Conservation (phyloP, 1,284 basidiomycete genomes). For the Afroboletus lepidellus region DNA sequence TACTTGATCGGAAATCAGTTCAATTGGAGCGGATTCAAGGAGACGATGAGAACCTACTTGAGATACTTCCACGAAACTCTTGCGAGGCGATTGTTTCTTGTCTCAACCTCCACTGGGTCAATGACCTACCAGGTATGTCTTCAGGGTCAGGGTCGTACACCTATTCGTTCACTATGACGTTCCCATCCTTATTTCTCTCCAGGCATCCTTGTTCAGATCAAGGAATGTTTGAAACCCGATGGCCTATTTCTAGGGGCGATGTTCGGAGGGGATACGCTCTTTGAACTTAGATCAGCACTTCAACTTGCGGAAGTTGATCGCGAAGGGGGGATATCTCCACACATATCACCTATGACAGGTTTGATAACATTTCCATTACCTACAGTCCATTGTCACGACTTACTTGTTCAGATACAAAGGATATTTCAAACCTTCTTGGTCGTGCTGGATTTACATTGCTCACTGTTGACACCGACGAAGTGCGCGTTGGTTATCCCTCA, state of each 20-base stretch:
- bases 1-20: conserved; percentile 45
- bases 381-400: neutral
- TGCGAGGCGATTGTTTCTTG: conserved; percentile 94
- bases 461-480: conserved; percentile 95
- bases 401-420: conserved; percentile 67
- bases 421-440: conserved; percentile 88
- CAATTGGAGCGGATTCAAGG: conserved; percentile 67
- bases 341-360: conserved; percentile 98
- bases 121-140: conserved; percentile 84
- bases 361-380: conserved; percentile 17
- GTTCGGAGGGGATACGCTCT: conserved; percentile 95
- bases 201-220: conserved; percentile 88
- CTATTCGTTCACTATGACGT: neutral
- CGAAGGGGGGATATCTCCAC: conserved; percentile 93
- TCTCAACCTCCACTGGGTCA: conserved; percentile 94
- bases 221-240: conserved; percentile 84
- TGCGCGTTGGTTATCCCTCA: conserved; percentile 87
- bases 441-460: conserved; percentile 93
- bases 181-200: neutral
- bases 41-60: conserved; percentile 77
- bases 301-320: conserved; percentile 95
- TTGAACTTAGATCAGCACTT: conserved; percentile 87
- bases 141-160: conserved; percentile 22
- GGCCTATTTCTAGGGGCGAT: conserved; percentile 94
- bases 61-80: conserved; percentile 64